Evolutionary conservation across 2,329 filamentous ascomycete genomes (phyloP).

Genomic region (Keithomyces neogunnii): DNA sequence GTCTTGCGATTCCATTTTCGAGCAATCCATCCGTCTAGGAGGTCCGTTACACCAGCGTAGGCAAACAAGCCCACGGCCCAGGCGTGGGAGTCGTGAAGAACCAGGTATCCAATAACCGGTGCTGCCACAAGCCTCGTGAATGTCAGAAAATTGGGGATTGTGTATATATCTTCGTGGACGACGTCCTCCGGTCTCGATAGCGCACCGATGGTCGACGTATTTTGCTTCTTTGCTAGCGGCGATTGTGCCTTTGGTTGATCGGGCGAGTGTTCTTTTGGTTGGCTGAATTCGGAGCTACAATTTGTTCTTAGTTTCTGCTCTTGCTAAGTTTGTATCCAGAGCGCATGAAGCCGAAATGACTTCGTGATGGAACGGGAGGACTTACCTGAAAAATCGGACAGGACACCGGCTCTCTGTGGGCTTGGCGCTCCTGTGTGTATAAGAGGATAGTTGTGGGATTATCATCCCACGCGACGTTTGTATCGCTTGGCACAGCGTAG

Average conservation of each 20-base stretch:
- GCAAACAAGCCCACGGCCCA: slow-evolving; percentile 79
- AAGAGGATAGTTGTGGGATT: too few relatives aligned
- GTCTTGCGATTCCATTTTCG: slow-evolving; percentile 81
- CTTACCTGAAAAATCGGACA: neutral
- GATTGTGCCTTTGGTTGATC: neutral
- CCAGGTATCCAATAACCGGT: slow-evolving; percentile 78
- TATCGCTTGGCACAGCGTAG: neutral
- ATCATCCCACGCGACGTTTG: neutral
- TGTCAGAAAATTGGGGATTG: slow-evolving; percentile 88
- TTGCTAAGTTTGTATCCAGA: neutral
- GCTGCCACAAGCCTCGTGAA: slow-evolving; percentile 76
- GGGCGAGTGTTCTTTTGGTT: neutral
- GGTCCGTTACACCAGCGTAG: slow-evolving; percentile 85
- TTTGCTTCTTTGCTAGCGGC: neutral
- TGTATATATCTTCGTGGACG: slow-evolving; percentile 86
- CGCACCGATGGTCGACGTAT: neutral
- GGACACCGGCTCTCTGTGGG: neutral
- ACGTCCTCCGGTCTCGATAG: neutral
- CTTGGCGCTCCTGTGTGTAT: neutral
- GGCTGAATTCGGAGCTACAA: neutral
- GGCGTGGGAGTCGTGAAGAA: slow-evolving; percentile 72
- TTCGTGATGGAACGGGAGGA: neutral
- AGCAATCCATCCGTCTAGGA: slow-evolving; percentile 91
- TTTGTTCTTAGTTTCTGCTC: neutral
- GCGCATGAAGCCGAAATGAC: neutral